Evolutionary conservation across 2,329 filamentous ascomycete species (phyloP), one percentile per base, ranked within the genome.

Genomic region (Fusarium sp.): DNA sequence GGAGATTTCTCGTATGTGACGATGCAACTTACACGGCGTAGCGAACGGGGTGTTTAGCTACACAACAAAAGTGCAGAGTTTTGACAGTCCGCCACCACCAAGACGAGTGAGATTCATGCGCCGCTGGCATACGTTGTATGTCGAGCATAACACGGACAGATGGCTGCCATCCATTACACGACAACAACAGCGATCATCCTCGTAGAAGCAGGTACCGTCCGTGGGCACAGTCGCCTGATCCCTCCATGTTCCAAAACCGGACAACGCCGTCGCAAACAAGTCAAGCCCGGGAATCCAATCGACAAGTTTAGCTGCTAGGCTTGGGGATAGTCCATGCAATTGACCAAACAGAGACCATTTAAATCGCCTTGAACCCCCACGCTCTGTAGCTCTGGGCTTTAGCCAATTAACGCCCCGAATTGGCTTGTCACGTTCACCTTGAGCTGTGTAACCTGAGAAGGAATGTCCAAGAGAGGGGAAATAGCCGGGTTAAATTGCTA

Each of bases 201-300:
- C 50, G 45, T 56, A 62, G 45, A 73, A 73, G 71, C 71, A 73
- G 71, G 71, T 73, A 73, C 71, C 58, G 53, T 69, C 52, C 57
- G 51, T 67, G 61, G 70, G 63, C 69, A 62, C 58, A 61, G 71
- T 73, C 71, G 58, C 44, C 69, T 73, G 71, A 73, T 70, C 55
- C 47, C 57, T 51, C 58, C 44, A 47, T 22, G 47, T 26, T 47
- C 66, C 62, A 28, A 56, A 49, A 64, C 43, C 51, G 50, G 55
- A 14, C 59, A 67, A 43, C 36, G 26, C 42, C 50, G 43, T 34
- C 40, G 26, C 24, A 38, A 57, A 49, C 52, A 52, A 55, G 45
- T 33, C 19, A 62, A 52, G 46, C 55, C 59, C 50, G 49, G 39
- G 47, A 57, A 51, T 42, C 62, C 62, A 65, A 64, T 62, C 28